A percentile compares a stretch with the other conserved stretches of the same genome.
phyloP scores from a whole-genome alignment of 805 yeast genomes.

The Sungouiozyma intestinalis region DNA sequence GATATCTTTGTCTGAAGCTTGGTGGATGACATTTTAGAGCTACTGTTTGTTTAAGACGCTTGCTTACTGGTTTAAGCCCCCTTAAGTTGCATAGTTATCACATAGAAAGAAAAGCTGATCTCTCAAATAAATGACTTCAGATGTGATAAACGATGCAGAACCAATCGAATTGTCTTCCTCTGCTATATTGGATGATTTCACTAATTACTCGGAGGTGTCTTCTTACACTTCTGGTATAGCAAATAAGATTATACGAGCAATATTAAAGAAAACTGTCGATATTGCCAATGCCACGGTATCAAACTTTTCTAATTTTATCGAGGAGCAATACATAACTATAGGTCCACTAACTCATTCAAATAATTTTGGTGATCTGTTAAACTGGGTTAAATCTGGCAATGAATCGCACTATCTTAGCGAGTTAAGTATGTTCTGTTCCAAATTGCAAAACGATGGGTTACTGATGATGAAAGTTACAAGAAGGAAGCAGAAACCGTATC shows the following conservation, averaged over 20 bases:
- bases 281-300: not conserved
- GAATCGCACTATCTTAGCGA: conserved; percentile 4
- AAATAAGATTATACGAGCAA: not conserved
- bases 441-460: conserved; percentile 15
- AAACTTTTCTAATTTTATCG: not conserved
- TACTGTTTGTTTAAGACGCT: too few species aligned
- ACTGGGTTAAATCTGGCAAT: conserved; percentile 5
- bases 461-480: conserved; percentile 22
- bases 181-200: not conserved
- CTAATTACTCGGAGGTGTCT: not conserved
- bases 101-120: too few species aligned
- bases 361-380: conserved; percentile 10
- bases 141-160: not conserved
- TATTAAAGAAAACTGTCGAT: not conserved
- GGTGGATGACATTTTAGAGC: not conserved
- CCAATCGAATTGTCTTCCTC: not conserved
- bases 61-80: too few species aligned
- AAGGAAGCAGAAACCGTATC: conserved; percentile 17
- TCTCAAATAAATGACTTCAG: not conserved
- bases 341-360: conserved; percentile 22
- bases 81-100: too few species aligned
- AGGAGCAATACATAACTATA: not conserved
- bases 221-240: not conserved
- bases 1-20: too few species aligned
- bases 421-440: conserved; percentile 6